Evolutionary conservation across 768 basidiomycete genomes (phyloP).

Genomic region (Rhodocollybia butyracea): DNA sequence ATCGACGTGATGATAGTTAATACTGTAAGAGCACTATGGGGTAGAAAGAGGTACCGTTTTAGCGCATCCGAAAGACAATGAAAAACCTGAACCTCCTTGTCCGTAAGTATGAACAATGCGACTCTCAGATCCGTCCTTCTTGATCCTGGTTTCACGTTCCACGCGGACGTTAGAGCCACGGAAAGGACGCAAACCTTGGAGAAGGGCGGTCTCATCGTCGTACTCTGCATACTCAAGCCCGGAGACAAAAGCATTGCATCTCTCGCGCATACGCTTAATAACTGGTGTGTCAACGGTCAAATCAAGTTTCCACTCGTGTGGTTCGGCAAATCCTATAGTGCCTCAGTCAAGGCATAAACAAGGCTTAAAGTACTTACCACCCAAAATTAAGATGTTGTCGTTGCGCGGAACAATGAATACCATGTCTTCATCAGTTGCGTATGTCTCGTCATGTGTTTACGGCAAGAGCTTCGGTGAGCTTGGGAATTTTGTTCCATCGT

Average conservation of each 20-base stretch:
- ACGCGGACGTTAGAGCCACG: conserved; percentile 24
- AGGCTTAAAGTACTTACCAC: too few relatives aligned
- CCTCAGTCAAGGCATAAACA: neutral
- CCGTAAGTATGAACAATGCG: conserved; percentile 25
- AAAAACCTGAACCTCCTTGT: conserved; percentile 24
- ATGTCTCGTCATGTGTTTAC: conserved; percentile 29
- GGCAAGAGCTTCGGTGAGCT: conserved; percentile 27
- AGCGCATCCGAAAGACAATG: conserved; percentile 23
- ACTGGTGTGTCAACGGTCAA: conserved; percentile 24
- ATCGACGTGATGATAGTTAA: neutral
- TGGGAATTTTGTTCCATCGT: conserved; percentile 31
- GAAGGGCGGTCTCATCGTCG: conserved; percentile 22
- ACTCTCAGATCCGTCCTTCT: conserved; percentile 8
- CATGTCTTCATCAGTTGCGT: conserved; percentile 27
- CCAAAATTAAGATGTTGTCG: conserved; percentile 31
- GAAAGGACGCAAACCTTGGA: conserved; percentile 27
- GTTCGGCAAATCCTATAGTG: conserved; percentile 21
- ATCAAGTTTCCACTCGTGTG: conserved; percentile 20
- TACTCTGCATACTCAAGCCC: conserved; percentile 22
- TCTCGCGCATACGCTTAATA: conserved; percentile 25
- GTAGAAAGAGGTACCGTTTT: neutral
- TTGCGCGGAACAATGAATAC: conserved; percentile 34
- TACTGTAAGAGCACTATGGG: too few relatives aligned
- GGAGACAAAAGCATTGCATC: conserved; percentile 25
- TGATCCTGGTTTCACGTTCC: conserved; percentile 20